Evolutionary conservation across 108 stramenopile species (phyloP), one percentile per base, ranked within the genome.

Genomic region (Bacterosira constricta): DNA sequence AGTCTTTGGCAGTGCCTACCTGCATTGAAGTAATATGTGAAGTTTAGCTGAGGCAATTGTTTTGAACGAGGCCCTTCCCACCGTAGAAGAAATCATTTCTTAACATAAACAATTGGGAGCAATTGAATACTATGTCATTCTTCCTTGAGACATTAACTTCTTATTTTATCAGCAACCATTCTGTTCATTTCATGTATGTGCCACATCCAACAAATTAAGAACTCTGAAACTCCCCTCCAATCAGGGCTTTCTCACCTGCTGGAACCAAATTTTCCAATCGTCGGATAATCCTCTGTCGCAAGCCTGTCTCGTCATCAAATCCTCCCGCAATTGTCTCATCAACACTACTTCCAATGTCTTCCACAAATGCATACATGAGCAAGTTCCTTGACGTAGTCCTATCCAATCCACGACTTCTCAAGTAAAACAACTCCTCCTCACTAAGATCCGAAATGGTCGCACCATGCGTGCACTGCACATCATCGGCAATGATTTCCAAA

Each of bases 381-480:
- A 96, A 51, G 57, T 90, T 93, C 56, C 93, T 61, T 21, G 93
- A 80, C 31, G 77, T 68, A 3, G 82, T 61, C 39, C 72, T 80
- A 73, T 91, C 94, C 27, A 98, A 60, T 4, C 96, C 96, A 32
- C 97, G 85, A 53, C 90, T 80, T 59, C 90, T 79, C 34, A 98
- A 81, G 73, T 97, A 98, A 69, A 98, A 98, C 44, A 96, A 70
- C 73, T 91, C 91, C 69, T 98, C 96, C 74, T 98, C 97, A 34
- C 87, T 85, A 67, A 98, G 79, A 83, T 98, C 97, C 17, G 91
- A 91, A 53, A 98, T 86, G 12, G 97, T 96, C n/a, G 96, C 93
- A 17, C 97, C 97, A 76, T 98, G 97, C 15, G 93, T 90, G 76
- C 97, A 98, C 69, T 86, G 76, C 13, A 98, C 96, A 83, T 98